Base-by-base conservation (phyloP, 495 filamentous ascomycete species). In the Bombardia bombarda region DNA sequence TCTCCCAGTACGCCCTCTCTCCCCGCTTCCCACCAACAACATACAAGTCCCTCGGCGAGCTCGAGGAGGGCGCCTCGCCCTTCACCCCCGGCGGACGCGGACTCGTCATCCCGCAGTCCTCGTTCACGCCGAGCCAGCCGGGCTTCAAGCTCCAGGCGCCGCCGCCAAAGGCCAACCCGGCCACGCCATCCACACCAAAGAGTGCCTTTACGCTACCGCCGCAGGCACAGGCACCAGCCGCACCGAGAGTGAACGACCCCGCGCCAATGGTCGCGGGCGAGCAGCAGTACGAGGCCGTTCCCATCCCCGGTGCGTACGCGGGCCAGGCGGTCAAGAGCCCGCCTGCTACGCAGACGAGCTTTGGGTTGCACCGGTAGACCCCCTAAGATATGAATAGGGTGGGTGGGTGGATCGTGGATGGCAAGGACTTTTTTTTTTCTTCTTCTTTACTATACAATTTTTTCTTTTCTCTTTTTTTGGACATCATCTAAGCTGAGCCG, bases 131-230 rank as follows among this genome's bases (percentile, higher is more conserved):
- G 43, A 61, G 47, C 55, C 54, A 46, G 50, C 44, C 39, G 44
- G 72, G 82, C 14, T 94, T 96, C 74, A 80, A 83, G 50, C 79
- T 96, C 8, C 85, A 94, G 65, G 68, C 89, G 16, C 87, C 89
- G 22, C 89, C 89, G 0, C 77, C 75, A 58, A 83, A 80, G 51
- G 77, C 87, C 32, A 84, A 86, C 51, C 70, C 78, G 39, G 80
- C 87, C 20, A 90, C 61, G 1, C 86, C 86, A 5, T 75, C 84
- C 19, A 86, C 63, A 3, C 85, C 86, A n/a, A 78, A 78, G 60
- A 47, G 74, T 8, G 5, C 37, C 7, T 7, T 34, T 7, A 42
- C 19, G n/a, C 21, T 26, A 32, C 6, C 45, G 36, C 52, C 3
- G 53, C n/a, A n/a, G n/a, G n/a, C n/a, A n/a, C n/a, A n/a, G n/a